A percentile compares a stretch with the other conserved stretches of the same genome.
Evolutionary conservation across 2,329 filamentous ascomycete species (phyloP).

Genomic region (Juglanconis oblonga): DNA sequence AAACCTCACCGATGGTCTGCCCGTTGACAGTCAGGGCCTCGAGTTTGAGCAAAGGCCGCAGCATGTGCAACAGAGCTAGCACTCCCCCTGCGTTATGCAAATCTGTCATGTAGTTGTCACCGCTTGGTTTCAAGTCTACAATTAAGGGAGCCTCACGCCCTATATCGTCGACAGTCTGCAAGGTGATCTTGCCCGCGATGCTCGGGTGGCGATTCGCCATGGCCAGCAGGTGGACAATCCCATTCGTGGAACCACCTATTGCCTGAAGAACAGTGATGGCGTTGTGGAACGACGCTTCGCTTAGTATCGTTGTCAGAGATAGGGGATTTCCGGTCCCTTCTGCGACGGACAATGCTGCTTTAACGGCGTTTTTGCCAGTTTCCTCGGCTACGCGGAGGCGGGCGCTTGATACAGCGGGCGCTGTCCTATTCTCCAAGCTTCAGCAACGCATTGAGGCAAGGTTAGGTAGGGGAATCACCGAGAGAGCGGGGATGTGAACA

Average conservation of each 20-base stretch:
- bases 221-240: slow-evolving; percentile 80
- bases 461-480: not conserved
- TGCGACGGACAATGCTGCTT: slow-evolving; percentile 42
- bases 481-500: not conserved
- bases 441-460: not conserved
- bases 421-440: slow-evolving; percentile 40
- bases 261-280: slow-evolving; percentile 84
- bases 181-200: slow-evolving; percentile 60
- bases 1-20: slow-evolving; percentile 75
- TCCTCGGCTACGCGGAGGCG: slow-evolving; percentile 80
- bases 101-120: slow-evolving; percentile 85
- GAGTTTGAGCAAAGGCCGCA: slow-evolving; percentile 75
- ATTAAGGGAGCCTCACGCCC: slow-evolving; percentile 76
- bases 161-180: slow-evolving; percentile 77
- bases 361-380: slow-evolving; percentile 67
- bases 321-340: slow-evolving; percentile 59
- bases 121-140: slow-evolving; percentile 81
- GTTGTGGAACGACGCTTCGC: slow-evolving; percentile 76
- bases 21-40: slow-evolving; percentile 80
- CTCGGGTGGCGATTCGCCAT: slow-evolving; percentile 72
- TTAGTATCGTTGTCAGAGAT: slow-evolving; percentile 53
- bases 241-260: slow-evolving; percentile 81
- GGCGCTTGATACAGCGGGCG: slow-evolving; percentile 72
- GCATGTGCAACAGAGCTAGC: slow-evolving; percentile 73
- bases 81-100: slow-evolving; percentile 87